Conservation (phyloP, 1,139 yeast genomes). For the Fermentozyma sake region DNA sequence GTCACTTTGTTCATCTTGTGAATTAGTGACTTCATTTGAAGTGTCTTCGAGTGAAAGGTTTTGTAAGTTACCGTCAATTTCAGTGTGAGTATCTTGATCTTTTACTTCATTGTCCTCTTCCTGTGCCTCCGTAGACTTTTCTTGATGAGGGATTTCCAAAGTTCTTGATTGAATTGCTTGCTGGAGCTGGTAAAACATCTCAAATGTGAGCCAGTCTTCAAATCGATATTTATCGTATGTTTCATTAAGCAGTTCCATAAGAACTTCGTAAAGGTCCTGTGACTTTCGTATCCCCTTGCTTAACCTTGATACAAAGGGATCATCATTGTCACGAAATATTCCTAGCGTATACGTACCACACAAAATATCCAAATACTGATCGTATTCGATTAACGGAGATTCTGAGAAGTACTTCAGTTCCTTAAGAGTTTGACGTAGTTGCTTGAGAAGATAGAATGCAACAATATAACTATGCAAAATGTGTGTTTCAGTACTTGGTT, state of each 20-base stretch:
- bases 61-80: slow-evolving; percentile 2
- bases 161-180: slow-evolving; percentile 55
- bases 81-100: too few relatives aligned
- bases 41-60: neutral
- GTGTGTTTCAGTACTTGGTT: slow-evolving; percentile 27
- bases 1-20: slow-evolving; percentile 16
- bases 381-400: slow-evolving; percentile 11
- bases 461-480: slow-evolving; percentile 26
- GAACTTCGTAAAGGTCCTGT: slow-evolving; percentile 13
- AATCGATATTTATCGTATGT: slow-evolving; percentile 9
- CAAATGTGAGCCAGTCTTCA: slow-evolving; percentile 16
- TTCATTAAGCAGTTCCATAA: slow-evolving; percentile 14
- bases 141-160: slow-evolving; percentile 54
- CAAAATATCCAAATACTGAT: slow-evolving; percentile 25
- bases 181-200: slow-evolving; percentile 34
- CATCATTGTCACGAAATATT: too few relatives aligned
- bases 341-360: slow-evolving; percentile 16
- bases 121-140: slow-evolving; percentile 6
- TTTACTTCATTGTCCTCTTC: slow-evolving; percentile 3
- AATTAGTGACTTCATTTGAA: slow-evolving; percentile 1
- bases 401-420: slow-evolving; percentile 5
- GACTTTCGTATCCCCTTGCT: neutral
- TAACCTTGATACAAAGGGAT: too few relatives aligned
- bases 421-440: slow-evolving; percentile 2
- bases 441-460: slow-evolving; percentile 16